phyloP scores from a whole-genome alignment of 2,329 filamentous ascomycete species.

The Fusarium albosuccineum region DNA sequence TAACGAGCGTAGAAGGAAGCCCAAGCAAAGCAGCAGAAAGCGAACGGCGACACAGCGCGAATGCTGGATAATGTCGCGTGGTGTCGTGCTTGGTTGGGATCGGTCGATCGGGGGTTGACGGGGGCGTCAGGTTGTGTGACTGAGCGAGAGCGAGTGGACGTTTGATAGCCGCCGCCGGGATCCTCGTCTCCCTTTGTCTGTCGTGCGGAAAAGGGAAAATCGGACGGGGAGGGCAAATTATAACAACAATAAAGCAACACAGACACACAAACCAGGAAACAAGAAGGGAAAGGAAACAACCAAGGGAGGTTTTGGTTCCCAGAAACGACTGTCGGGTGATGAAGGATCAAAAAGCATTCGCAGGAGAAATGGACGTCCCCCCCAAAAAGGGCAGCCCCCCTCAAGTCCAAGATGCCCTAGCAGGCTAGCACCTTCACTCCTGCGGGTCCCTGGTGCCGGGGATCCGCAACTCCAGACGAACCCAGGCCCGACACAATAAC shows the following conservation, averaged over 20 bases:
- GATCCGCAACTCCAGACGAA: conserved; percentile 4
- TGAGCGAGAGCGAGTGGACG: conserved; percentile 37
- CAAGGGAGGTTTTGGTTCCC: conserved; percentile 14
- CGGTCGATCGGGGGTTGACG: conserved; percentile 27
- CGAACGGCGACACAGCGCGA: conserved; percentile 6
- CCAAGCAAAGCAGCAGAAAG: not conserved
- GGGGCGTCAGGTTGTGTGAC: conserved; percentile 27
- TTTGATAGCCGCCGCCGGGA: conserved; percentile 28
- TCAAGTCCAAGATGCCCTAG: not conserved
- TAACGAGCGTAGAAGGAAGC: conserved; percentile 24
- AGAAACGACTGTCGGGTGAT: conserved; percentile 37
- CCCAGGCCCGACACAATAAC: not conserved
- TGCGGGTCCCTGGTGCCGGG: conserved; percentile 4
- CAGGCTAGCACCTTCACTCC: too few species aligned
- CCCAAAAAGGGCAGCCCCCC: not conserved
- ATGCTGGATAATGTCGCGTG: conserved; percentile 14
- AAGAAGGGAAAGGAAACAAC: conserved; percentile 28
- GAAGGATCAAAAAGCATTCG: conserved; percentile 5
- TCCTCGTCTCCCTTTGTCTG: conserved; percentile 7
- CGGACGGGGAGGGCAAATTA: conserved; percentile 4
- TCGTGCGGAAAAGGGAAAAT: not conserved
- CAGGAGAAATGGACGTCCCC: conserved; percentile 10
- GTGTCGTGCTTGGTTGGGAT: conserved; percentile 16
- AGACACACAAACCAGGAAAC: not conserved
- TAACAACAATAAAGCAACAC: conserved; percentile 21